phyloP scores from a whole-genome alignment of 768 basidiomycete species.

The Suillus cothurnatus region DNA sequence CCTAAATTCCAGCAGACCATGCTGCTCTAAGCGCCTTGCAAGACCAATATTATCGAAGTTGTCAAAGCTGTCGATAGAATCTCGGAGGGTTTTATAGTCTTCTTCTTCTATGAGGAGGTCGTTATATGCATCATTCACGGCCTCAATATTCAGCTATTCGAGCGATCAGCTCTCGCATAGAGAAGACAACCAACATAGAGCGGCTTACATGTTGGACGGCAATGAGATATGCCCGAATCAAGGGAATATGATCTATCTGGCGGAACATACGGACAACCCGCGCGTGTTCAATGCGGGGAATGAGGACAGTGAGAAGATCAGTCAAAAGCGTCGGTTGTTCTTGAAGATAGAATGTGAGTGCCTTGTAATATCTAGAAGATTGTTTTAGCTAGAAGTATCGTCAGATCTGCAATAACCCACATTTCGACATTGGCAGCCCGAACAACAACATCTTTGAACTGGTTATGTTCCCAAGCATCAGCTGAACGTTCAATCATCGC shows the following conservation, averaged over 20 bases:
- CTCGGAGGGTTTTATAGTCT: slow-evolving; percentile 96
- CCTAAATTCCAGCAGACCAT: slow-evolving; percentile 93
- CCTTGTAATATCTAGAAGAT: slow-evolving; percentile 82
- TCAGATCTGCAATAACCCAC: slow-evolving; percentile 41
- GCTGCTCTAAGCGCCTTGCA: slow-evolving; percentile 83
- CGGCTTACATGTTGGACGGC: slow-evolving; percentile 86
- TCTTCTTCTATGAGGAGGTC: slow-evolving; percentile 99
- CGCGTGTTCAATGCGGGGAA: slow-evolving; percentile 91
- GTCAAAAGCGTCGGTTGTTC: slow-evolving; percentile 93
- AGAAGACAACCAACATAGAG: neutral
- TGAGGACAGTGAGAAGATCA: slow-evolving; percentile 89
- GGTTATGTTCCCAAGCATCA: slow-evolving; percentile 99
- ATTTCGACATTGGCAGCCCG: slow-evolving; percentile 98
- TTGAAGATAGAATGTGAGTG: slow-evolving; percentile 90
- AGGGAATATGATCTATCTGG: slow-evolving; percentile 92
- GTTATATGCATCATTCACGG: slow-evolving; percentile 98
- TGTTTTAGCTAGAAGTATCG: neutral
- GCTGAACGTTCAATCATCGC: slow-evolving; percentile 98
- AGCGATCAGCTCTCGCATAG: slow-evolving; percentile 8
- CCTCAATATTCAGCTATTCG: slow-evolving; percentile 87
- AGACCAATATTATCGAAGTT: slow-evolving; percentile 94
- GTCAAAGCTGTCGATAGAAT: slow-evolving; percentile 97
- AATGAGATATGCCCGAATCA: slow-evolving; percentile 95
- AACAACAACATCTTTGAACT: slow-evolving; percentile 98
- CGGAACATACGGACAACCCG: slow-evolving; percentile 96